Conservation (phyloP, 306 rosid genomes). For the Prunus mongolica region DNA sequence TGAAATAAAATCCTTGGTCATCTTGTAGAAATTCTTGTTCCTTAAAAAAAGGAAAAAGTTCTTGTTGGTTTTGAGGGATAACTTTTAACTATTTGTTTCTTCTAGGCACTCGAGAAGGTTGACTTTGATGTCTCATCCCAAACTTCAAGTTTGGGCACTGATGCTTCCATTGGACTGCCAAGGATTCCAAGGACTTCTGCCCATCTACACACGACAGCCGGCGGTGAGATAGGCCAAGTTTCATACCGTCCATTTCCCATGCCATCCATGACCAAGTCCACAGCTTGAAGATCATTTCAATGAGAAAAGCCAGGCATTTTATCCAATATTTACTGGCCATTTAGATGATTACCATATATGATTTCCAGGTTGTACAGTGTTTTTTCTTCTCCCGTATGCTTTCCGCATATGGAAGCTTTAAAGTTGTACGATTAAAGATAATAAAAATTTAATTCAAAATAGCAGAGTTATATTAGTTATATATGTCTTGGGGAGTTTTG, state of each 20-base stretch:
- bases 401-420: background rate
- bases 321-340: background rate
- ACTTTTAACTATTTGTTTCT: background rate
- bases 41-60: too few relatives aligned
- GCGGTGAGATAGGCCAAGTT: background rate
- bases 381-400: background rate
- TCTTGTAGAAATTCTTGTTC: background rate
- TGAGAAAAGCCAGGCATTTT: background rate
- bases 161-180: constrained; percentile 2
- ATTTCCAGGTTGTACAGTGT: constrained; percentile 4
- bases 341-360: background rate
- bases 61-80: background rate
- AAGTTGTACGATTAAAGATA: background rate
- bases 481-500: background rate
- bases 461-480: background rate
- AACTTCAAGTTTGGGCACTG: background rate
- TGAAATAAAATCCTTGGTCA: background rate
- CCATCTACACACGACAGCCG: background rate
- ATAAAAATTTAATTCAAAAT: background rate
- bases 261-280: background rate
- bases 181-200: background rate
- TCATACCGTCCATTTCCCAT: background rate
- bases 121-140: constrained; percentile 17
- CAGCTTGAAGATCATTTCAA: background rate
- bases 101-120: constrained; percentile 23